Evolutionary conservation across 768 basidiomycete species (phyloP).

Genomic region (Suillus variegatus): DNA sequence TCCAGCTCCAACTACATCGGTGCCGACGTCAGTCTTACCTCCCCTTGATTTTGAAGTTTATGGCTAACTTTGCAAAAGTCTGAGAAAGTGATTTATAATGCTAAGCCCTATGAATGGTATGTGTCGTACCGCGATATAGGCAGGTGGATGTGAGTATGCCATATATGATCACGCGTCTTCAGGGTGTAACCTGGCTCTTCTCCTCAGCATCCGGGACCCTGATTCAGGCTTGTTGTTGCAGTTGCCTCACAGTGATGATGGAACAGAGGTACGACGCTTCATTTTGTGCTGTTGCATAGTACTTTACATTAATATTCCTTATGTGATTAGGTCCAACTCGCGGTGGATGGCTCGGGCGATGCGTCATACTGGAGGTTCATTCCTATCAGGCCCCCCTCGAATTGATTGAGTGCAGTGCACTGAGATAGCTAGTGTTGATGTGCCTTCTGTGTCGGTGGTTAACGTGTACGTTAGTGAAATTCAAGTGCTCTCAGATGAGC

Average conservation of each 20-base stretch:
- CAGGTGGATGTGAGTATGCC: not conserved
- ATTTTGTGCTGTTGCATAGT: not conserved
- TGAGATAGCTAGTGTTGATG: not conserved
- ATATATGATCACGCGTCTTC: not conserved
- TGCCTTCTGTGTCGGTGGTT: not conserved
- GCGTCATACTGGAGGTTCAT: not conserved
- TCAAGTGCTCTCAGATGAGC: not conserved
- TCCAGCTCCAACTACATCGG: not conserved
- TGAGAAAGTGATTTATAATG: too few species aligned
- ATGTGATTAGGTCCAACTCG: not conserved
- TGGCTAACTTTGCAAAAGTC: not conserved
- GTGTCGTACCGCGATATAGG: not conserved
- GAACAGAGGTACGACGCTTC: not conserved
- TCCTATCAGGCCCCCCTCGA: not conserved
- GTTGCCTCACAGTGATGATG: not conserved
- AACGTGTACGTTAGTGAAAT: not conserved
- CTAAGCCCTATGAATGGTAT: not conserved
- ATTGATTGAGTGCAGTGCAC: not conserved
- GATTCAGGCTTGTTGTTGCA: not conserved
- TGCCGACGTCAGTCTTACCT: not conserved
- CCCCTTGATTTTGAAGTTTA: not conserved
- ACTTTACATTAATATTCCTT: not conserved
- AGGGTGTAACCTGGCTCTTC: not conserved
- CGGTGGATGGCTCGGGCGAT: fast-evolving
- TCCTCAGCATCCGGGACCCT: not conserved